phyloP scores from a whole-genome alignment of 441 rosid genomes.

The Omphalea diandra region DNA sequence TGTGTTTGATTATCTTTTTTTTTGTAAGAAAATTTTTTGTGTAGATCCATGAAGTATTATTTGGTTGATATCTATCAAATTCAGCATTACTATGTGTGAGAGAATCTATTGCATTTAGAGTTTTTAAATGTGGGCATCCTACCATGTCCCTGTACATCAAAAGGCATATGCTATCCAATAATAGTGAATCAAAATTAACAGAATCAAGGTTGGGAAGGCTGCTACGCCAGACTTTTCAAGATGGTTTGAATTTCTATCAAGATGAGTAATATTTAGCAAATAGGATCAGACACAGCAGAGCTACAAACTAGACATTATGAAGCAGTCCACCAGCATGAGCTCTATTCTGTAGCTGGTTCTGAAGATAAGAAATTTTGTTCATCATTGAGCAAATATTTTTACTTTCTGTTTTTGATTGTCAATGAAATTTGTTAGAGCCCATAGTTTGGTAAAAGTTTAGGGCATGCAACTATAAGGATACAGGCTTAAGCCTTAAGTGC shows the following conservation, averaged over 20 bases:
- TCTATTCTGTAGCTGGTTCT: not conserved
- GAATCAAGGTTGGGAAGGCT: not conserved
- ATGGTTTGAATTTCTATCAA: not conserved
- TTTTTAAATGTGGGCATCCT: not conserved
- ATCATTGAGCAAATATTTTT: not conserved
- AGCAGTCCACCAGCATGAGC: not conserved
- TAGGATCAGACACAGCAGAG: not conserved
- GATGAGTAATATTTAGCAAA: not conserved
- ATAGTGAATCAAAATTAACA: not conserved
- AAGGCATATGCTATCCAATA: not conserved
- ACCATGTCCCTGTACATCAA: not conserved
- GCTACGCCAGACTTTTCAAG: not conserved
- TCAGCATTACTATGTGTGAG: not conserved
- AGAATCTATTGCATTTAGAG: not conserved
- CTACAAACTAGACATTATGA: not conserved
- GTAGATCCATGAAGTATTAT: conserved; percentile 1
- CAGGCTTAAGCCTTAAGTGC: not conserved
- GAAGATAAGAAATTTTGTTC: not conserved
- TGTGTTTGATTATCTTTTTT: conserved; percentile 2
- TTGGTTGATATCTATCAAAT: no score
- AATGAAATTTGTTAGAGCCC: not conserved
- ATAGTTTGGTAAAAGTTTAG: no score
- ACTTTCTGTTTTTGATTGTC: not conserved
- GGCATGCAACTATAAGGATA: not conserved
- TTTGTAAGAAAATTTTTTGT: no score